Evolutionary conservation across 371 early-diverging fungal genomes (phyloP), one percentile per base, ranked within the genome.

Genomic region (Mortierella sp.): DNA sequence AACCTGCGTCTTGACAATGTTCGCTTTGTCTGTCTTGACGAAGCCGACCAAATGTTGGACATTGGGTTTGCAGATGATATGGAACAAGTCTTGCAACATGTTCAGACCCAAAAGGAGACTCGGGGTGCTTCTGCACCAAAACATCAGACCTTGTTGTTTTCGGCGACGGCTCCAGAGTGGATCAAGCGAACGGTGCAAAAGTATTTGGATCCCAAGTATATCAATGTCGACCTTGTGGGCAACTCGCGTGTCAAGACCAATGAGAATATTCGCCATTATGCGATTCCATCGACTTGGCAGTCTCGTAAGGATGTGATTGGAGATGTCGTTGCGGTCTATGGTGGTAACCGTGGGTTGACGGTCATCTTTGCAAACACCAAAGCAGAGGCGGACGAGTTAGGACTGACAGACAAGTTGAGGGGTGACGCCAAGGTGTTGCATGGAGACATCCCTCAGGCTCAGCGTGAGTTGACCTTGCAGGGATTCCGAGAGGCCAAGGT

Each of bases 41-140:
- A 99, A 90, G 98, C 98, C 10, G 99, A 99, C 89, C 95, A 95
- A 84, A 95, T 95, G 96, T 92, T 99, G 84, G 99, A 99, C 89
- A 96, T 97, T 89, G 99, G 99, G 60, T 99, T 99, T 90, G 95
- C 96, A 63, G 96, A 96, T 45, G 96, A 96, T 75, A 96, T 99
- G 95, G 97, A 97, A 75, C 95, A 95, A 78, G 93, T 96, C 48
- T 89, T 97, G 28, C 93, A 96, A 77, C 86, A 90, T 47, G 93
- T 96, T 42, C 90, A 94, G 87, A 93, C 93, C 81, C 97, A 96
- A 89, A 96, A 95, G 90, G 89, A 94, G 84, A 92, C 93, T 79
- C 96, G 95, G 88, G 96, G 95, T 87, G 91, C 88, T 81, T 83
- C 75, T 5, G 88, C 83, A 48, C 91, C 87, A 81, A 93, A 95